A percentile compares a stretch with the other conserved stretches of the same genome.
Conservation (phyloP, 306 rosid genomes). For the Lathyrus tuberosus region DNA sequence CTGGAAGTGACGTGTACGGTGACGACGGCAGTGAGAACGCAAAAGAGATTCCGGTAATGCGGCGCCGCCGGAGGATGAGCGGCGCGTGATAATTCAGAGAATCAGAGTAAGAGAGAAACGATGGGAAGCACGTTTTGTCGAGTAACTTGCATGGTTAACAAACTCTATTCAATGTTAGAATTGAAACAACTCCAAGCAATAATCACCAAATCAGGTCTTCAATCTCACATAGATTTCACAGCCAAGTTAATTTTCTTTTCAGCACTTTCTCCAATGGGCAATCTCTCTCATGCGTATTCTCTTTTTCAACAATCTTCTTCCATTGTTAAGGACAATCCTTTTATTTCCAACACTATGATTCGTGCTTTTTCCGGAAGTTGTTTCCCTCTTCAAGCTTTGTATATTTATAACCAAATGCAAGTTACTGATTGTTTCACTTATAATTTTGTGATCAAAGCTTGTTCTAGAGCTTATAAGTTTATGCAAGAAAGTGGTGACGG, state of each 20-base stretch:
- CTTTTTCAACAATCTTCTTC: conserved; percentile 56
- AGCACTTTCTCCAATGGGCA: conserved; percentile 60
- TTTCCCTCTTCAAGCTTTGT: conserved; percentile 54
- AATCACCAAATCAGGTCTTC: conserved; percentile 55
- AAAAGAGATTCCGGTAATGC: background rate
- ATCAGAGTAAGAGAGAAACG: background rate
- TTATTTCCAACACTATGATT: conserved; percentile 61
- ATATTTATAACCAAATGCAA: conserved; percentile 55
- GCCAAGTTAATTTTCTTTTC: conserved; percentile 51
- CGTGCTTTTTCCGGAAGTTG: conserved; percentile 61
- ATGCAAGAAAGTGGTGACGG: conserved; percentile 34
- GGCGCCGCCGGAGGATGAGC: background rate
- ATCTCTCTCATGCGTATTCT: conserved; percentile 58
- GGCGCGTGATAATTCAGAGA: background rate
- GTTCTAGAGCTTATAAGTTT: conserved; percentile 55
- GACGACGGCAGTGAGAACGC: background rate
- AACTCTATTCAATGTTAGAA: conserved; percentile 54
- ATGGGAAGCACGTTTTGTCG: conserved; percentile 22
- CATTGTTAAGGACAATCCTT: conserved; percentile 47
- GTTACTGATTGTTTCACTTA: conserved; percentile 45
- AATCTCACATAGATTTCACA: conserved; percentile 25
- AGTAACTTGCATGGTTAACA: conserved; percentile 36
- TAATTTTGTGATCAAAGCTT: conserved; percentile 65
- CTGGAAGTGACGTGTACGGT: background rate
- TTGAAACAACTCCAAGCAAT: conserved; percentile 52